These are phyloP conservation scores for Sphagnum magellanicum DNA, from an alignment of 228 moss, liverwort and hornwort genomes.

Conservation along the genomic window DNA sequence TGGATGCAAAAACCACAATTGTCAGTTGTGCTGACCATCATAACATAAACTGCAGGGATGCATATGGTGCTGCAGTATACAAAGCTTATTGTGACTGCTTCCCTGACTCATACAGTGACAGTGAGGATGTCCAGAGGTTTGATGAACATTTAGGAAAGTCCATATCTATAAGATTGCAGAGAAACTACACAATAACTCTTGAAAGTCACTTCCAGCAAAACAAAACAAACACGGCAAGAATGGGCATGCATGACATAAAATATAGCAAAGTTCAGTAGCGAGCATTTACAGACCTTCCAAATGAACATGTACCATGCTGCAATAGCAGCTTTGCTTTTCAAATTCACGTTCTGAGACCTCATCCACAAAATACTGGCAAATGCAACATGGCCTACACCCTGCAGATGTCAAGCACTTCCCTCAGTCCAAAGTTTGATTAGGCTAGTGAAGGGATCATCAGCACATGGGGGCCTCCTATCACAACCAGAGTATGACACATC, in stretches of 20 bases:
- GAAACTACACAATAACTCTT: neutral
- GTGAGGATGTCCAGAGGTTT: neutral
- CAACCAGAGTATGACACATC: too few relatives aligned
- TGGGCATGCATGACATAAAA: too few relatives aligned
- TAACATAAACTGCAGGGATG: neutral
- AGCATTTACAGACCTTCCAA: constrained; percentile 53
- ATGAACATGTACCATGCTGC: constrained; percentile 90
- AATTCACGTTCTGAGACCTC: constrained; percentile 57
- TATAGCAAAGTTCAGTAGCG: neutral
- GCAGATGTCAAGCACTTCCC: constrained; percentile 10
- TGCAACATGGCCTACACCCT: constrained; percentile 63
- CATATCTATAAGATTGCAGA: neutral
- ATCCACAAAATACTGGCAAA: constrained; percentile 55
- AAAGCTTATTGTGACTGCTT: too few relatives aligned
- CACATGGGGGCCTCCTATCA: too few relatives aligned
- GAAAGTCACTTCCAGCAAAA: neutral
- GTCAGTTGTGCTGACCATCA: neutral
- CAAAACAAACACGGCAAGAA: neutral
- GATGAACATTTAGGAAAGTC: neutral
- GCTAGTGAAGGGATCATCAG: too few relatives aligned
- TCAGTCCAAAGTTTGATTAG: too few relatives aligned
- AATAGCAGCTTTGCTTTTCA: constrained; percentile 63
- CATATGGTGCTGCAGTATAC: neutral
- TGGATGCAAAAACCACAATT: constrained; percentile 19
- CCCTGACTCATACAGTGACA: too few relatives aligned